A percentile compares a stretch with the other conserved stretches of the same genome.
These are phyloP conservation scores for Leccinum pachyderme DNA, from an alignment of 1,284 basidiomycete species.

Conservation along the genomic window DNA sequence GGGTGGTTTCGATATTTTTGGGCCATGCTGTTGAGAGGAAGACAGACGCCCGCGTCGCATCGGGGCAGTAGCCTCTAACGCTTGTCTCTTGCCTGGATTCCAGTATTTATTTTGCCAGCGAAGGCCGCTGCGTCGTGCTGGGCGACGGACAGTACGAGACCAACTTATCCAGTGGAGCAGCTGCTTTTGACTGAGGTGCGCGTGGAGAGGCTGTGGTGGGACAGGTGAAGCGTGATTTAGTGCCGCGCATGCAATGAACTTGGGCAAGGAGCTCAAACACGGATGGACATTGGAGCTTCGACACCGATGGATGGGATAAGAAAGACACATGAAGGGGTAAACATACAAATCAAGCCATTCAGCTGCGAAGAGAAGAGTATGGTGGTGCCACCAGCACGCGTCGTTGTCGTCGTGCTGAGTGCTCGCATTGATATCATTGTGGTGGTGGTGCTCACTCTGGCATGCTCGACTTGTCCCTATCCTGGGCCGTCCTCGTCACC, in stretches of 20 bases:
- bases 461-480: too few relatives aligned
- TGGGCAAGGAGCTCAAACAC: constrained; percentile 78
- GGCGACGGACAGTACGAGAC: constrained; percentile 39
- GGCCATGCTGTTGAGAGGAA: constrained; percentile 32
- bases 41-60: constrained; percentile 72
- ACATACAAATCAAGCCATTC: constrained; percentile 84
- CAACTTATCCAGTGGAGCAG: constrained; percentile 34
- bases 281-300: constrained; percentile 83
- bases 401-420: too few relatives aligned
- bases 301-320: constrained; percentile 46
- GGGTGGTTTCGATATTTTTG: constrained; percentile 36
- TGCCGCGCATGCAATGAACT: constrained; percentile 81
- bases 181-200: constrained; percentile 29
- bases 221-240: constrained; percentile 75
- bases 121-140: constrained; percentile 21
- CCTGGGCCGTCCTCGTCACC: too few relatives aligned
- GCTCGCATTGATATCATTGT: too few relatives aligned
- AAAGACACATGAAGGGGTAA: constrained; percentile 4
- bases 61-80: constrained; percentile 72
- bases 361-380: constrained; percentile 87
- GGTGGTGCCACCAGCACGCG: too few relatives aligned
- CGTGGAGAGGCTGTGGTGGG: constrained; percentile 45
- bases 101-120: constrained; percentile 35
- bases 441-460: too few relatives aligned
- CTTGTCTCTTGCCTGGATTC: constrained; percentile 67